Evolutionary conservation across 106 monocot genomes (phyloP), one percentile per base, ranked within the genome.

Genomic region (Posidonia australis): DNA sequence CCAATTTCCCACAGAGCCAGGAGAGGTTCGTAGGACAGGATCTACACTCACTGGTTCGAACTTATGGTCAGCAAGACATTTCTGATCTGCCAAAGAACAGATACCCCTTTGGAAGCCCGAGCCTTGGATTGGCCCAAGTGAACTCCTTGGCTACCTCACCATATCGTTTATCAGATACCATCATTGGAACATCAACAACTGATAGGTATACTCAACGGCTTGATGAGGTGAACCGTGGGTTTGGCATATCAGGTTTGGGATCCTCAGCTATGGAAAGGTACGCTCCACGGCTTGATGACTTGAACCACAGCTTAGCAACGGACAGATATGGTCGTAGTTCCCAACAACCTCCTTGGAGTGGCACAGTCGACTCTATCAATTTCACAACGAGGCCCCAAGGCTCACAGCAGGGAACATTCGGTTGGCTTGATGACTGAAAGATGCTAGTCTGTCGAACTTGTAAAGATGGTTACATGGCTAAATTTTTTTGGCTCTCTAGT

Each of bases 141-240:
- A 49, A 48, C 28, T 51, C 68, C 7, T 77, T 70, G 65, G 71
- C 56, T 26, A 18, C 68, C 3, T 66, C 76, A 30, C 14, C 58
- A 0, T 62, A 62, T 60, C 18, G 60, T 29, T 23, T 43, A 17
- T 42, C 61, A 42, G 61, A 58, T 64, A 16, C 66, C 12, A 51
- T 21, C 14, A 44, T 43, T 3, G 73, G 54, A 29, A 51, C 60
- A 13, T 76, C 87, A 12, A 62, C 72, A 19, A 74, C 58, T 32
- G 69, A 84, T 28, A 71, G 70, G 48, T 92, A 92, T 72, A 76
- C 82, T 0, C 87, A 84, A 13, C 66, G 64, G 13, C 73, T 85
- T 41, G 61, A 61, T 61, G 61, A 61, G 61, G n/a, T 61, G 24
- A 64, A 64, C 46, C 24, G n/a, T n/a, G n/a, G n/a, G n/a, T n/a